Conservation (phyloP, 768 basidiomycete genomes). For the Rhodotorula paludigena region DNA sequence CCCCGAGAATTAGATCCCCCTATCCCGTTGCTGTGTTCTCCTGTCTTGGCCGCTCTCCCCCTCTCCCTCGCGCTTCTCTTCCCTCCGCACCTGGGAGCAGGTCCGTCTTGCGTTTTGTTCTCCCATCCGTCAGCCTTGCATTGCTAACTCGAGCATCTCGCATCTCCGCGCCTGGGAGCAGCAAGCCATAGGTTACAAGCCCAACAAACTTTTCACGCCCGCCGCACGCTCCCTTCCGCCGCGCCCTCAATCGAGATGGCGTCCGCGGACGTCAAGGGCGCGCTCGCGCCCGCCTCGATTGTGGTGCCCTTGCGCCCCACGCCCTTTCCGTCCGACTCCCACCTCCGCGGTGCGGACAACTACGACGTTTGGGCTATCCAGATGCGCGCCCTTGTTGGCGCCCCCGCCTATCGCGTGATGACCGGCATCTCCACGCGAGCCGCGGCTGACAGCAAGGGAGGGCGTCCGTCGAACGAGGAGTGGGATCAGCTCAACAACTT, state of each 20-base stretch:
- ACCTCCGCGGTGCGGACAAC: conserved; percentile 2
- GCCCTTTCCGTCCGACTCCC: neutral
- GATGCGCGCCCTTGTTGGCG: neutral
- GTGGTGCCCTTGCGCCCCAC: neutral
- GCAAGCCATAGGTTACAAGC: neutral
- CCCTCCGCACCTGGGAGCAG: too few species aligned
- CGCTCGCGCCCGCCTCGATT: neutral
- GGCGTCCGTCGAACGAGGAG: too few species aligned
- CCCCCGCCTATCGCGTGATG: neutral
- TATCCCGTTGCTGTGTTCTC: too few species aligned
- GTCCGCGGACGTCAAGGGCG: neutral
- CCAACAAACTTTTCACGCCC: neutral
- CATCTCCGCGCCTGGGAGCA: too few species aligned
- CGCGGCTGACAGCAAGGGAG: too few species aligned
- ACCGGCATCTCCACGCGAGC: neutral
- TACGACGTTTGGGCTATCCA: conserved; percentile 9
- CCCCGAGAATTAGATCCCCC: too few species aligned
- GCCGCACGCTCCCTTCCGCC: neutral
- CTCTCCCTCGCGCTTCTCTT: too few species aligned
- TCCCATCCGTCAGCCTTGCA: too few species aligned
- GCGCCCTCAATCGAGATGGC: neutral
- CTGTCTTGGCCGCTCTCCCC: too few species aligned
- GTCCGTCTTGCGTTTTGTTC: too few species aligned
- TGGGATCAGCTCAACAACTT: conserved; percentile 8
- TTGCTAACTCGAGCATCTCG: too few species aligned